Evolutionary conservation across 768 basidiomycete species (phyloP).

Genomic region (Lentinula detonsa): DNA sequence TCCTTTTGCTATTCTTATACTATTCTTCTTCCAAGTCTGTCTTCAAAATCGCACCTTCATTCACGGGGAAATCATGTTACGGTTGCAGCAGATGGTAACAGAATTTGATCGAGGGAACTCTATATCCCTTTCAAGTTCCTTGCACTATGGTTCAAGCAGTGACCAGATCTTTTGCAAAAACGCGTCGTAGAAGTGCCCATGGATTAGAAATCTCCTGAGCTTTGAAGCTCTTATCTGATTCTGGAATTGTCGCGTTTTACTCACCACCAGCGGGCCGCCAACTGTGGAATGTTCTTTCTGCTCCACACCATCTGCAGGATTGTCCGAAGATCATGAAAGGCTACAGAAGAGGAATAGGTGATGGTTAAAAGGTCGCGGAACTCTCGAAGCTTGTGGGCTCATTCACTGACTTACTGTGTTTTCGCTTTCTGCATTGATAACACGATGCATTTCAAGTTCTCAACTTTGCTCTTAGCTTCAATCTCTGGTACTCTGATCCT

Average conservation of each 20-base stretch:
- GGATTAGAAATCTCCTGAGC: not conserved
- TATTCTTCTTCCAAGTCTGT: not conserved
- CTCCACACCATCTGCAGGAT: not conserved
- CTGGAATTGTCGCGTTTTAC: not conserved
- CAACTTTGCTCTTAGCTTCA: not conserved
- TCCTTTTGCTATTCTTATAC: not conserved
- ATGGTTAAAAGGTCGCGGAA: not conserved
- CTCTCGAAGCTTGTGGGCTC: not conserved
- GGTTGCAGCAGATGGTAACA: not conserved
- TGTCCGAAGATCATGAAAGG: not conserved
- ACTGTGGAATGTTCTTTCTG: not conserved
- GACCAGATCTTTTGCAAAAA: not conserved
- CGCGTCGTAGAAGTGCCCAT: not conserved
- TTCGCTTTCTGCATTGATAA: not conserved
- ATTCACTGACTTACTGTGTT: not conserved
- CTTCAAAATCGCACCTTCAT: not conserved
- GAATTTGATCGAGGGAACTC: not conserved
- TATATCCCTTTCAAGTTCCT: not conserved
- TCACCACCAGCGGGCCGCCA: not conserved
- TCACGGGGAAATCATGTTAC: not conserved
- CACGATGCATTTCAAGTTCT: not conserved
- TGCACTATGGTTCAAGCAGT: not conserved
- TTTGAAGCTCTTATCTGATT: not conserved
- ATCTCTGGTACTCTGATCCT: not conserved
- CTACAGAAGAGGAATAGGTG: not conserved